Evolutionary conservation across 1,139 yeast genomes (phyloP).

Genomic region (Magnusiomyces ingens): DNA sequence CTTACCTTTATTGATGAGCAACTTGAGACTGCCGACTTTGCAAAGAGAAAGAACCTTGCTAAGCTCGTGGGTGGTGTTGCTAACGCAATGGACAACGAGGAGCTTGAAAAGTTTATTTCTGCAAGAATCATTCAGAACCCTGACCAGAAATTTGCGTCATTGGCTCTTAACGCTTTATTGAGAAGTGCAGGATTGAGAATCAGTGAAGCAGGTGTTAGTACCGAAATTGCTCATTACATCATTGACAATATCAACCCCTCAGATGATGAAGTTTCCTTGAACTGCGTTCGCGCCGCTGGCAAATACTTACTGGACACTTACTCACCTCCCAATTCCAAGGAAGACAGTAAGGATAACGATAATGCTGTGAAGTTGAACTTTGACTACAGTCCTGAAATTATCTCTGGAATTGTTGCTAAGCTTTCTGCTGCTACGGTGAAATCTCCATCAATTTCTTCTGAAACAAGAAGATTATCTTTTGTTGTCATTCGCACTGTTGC

Average conservation of each 20-base stretch:
- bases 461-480: conserved; percentile 71
- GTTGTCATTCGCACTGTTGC: conserved; percentile 73
- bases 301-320: conserved; percentile 49
- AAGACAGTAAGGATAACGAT: conserved; percentile 17
- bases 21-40: conserved; percentile 16
- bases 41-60: conserved; percentile 54
- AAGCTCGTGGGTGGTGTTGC: conserved; percentile 71
- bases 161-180: conserved; percentile 73
- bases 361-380: conserved; percentile 22
- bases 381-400: conserved; percentile 12
- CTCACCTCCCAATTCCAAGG: background rate
- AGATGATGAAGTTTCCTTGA: conserved; percentile 60
- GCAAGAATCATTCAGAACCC: conserved; percentile 49
- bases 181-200: conserved; percentile 65
- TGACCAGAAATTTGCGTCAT: conserved; percentile 54
- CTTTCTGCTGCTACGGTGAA: conserved; percentile 44
- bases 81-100: conserved; percentile 57
- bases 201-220: conserved; percentile 44
- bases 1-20: conserved; percentile 65
- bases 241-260: conserved; percentile 42
- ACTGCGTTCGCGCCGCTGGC: conserved; percentile 78
- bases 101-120: conserved; percentile 54
- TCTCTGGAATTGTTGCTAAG: conserved; percentile 37
- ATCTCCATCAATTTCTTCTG: conserved; percentile 62
- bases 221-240: conserved; percentile 46